phyloP scores from a whole-genome alignment of 208 protist species.

The Leishmania arabica region DNA sequence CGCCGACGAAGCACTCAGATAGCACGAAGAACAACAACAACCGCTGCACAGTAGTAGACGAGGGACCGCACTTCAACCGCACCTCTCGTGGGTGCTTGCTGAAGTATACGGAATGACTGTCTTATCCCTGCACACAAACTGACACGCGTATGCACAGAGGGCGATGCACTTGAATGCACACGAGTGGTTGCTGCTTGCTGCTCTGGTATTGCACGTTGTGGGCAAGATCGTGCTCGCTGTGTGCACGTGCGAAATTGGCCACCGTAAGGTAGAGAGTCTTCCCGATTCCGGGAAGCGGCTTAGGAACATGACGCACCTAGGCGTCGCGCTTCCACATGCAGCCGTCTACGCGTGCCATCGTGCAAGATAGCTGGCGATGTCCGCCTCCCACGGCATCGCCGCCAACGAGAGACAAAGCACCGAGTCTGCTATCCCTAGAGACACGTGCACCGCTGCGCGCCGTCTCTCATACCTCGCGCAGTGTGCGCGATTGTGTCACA shows the following conservation, averaged over 20 bases:
- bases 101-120: slow-evolving; percentile 3
- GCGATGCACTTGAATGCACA: not conserved
- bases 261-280: not conserved
- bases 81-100: slow-evolving; percentile 41
- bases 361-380: not conserved
- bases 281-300: not conserved
- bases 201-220: not conserved
- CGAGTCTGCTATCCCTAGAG: not conserved
- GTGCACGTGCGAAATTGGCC: not conserved
- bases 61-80: slow-evolving; percentile 51
- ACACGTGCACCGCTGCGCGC: not conserved
- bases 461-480: not conserved
- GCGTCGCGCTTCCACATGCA: not conserved
- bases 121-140: not conserved
- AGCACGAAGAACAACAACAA: slow-evolving; percentile 17
- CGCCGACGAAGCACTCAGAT: not conserved
- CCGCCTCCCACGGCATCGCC: not conserved
- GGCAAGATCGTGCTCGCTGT: not conserved
- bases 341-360: not conserved
- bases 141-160: not conserved
- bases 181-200: not conserved
- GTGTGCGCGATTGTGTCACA: not conserved
- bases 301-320: not conserved
- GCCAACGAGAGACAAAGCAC: not conserved
- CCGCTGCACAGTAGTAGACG: slow-evolving; percentile 32